These are phyloP conservation scores for Auriscalpium vulgare DNA, from an alignment of 768 basidiomycete genomes.

Conservation along the genomic window DNA sequence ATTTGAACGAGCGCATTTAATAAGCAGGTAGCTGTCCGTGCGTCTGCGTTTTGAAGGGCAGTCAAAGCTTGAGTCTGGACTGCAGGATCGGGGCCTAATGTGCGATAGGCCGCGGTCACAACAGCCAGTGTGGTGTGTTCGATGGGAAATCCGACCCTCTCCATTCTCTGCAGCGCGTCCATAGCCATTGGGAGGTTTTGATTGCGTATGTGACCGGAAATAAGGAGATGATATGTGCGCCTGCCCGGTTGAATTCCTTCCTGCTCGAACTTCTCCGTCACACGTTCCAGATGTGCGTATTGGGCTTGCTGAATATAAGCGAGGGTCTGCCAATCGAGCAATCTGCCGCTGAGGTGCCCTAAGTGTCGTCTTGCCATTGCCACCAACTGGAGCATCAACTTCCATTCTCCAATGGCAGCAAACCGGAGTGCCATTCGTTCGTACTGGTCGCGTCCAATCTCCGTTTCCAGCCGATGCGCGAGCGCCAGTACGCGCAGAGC, in stretches of 20 bases:
- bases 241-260: constrained; percentile 41
- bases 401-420: constrained; percentile 42
- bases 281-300: constrained; percentile 32
- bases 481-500: constrained; percentile 40
- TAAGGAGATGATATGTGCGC: constrained; percentile 61
- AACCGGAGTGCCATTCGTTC: constrained; percentile 46
- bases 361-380: constrained; percentile 41
- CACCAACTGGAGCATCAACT: constrained; percentile 38
- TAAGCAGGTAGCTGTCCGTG: constrained; percentile 37
- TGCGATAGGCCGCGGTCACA: constrained; percentile 50
- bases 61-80: constrained; percentile 47
- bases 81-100: constrained; percentile 47
- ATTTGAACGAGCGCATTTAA: constrained; percentile 65
- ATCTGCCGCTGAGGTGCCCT: constrained; percentile 40
- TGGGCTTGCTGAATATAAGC: constrained; percentile 49
- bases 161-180: constrained; percentile 48
- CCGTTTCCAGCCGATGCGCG: constrained; percentile 41
- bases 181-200: constrained; percentile 51
- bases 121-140: constrained; percentile 53
- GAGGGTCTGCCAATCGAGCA: constrained; percentile 66
- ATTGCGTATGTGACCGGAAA: constrained; percentile 64
- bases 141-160: constrained; percentile 41
- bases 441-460: constrained; percentile 47
- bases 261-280: constrained; percentile 43
- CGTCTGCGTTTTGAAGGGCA: constrained; percentile 34